Percentiles rank a stretch among this genome's conserved stretches.
These are phyloP conservation scores for Lentinus polychrous DNA, from an alignment of 1,284 basidiomycete species.

Conservation along the genomic window DNA sequence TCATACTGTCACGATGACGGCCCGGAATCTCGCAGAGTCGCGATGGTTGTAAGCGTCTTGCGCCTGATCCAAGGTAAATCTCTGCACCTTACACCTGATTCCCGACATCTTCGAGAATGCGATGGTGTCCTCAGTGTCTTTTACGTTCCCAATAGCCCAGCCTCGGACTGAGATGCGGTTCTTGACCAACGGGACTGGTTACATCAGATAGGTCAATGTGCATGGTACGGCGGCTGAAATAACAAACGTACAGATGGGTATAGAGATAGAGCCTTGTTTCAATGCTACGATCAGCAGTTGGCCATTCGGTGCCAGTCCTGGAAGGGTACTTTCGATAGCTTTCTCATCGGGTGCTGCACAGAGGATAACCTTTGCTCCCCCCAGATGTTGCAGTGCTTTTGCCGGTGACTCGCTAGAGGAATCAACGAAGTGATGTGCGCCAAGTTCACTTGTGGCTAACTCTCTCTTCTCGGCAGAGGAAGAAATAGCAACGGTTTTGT, in stretches of 20 bases:
- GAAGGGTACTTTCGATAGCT: slow-evolving; percentile 23
- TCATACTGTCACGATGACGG: slow-evolving; percentile 9
- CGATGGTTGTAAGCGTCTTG: slow-evolving; percentile 10
- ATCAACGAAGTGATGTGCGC: slow-evolving; percentile 17
- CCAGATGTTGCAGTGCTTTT: slow-evolving; percentile 29
- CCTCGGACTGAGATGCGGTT: no score
- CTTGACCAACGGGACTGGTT: no score
- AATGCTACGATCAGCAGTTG: slow-evolving; percentile 18
- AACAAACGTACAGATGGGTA: slow-evolving; percentile 2
- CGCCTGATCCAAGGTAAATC: slow-evolving; percentile 10
- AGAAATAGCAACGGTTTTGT: slow-evolving; percentile 10
- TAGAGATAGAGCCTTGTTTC: not conserved
- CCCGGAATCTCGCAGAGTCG: slow-evolving; percentile 7
- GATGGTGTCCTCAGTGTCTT: slow-evolving; percentile 6
- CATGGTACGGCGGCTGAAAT: slow-evolving; percentile 4
- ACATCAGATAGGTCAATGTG: no score
- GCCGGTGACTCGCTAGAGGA: slow-evolving; percentile 13
- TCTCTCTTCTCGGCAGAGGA: slow-evolving; percentile 14
- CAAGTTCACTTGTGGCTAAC: slow-evolving; percentile 13
- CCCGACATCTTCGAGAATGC: slow-evolving; percentile 2
- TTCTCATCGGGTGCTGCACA: slow-evolving; percentile 27
- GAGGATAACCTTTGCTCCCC: slow-evolving; percentile 28
- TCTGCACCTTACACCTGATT: slow-evolving; percentile 9
- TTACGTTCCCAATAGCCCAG: slow-evolving; percentile 5
- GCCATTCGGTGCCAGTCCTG: slow-evolving; percentile 26